A percentile compares a stretch with the other conserved stretches of the same genome.
phyloP scores from a whole-genome alignment of 2,329 filamentous ascomycete species.

The Aspergillus amoenus region DNA sequence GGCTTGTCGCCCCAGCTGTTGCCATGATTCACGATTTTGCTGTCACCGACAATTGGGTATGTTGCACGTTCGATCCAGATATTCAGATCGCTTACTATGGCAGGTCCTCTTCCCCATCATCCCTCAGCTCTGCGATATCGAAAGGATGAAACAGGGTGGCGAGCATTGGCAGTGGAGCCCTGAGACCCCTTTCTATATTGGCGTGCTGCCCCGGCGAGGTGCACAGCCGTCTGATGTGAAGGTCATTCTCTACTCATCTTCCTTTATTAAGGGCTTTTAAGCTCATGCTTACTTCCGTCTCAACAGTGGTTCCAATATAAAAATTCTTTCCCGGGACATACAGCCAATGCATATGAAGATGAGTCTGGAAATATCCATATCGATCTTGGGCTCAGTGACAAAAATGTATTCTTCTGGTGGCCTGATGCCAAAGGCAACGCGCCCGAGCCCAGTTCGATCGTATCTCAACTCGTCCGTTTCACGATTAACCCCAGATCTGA shows the following conservation, averaged over 20 bases:
- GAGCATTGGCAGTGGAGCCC: slow-evolving; percentile 44
- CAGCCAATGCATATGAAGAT: slow-evolving; percentile 39
- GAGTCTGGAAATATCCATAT: no score
- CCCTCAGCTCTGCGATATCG: slow-evolving; percentile 35
- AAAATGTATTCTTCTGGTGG: slow-evolving; percentile 47
- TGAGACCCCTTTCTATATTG: slow-evolving; percentile 29
- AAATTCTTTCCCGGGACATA: slow-evolving; percentile 39
- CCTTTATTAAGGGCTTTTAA: no score
- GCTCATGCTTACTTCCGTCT: no score
- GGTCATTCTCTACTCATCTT: no score
- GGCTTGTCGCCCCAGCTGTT: slow-evolving; percentile 39
- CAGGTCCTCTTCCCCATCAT: slow-evolving; percentile 40
- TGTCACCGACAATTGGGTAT: slow-evolving; percentile 40
- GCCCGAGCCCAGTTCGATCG: slow-evolving; percentile 30
- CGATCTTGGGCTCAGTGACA: slow-evolving; percentile 37
- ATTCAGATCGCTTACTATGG: no score
- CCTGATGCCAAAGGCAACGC: slow-evolving; percentile 38
- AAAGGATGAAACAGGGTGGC: slow-evolving; percentile 39
- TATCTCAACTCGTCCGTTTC: slow-evolving; percentile 25
- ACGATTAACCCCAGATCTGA: slow-evolving; percentile 24
- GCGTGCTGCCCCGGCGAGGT: slow-evolving; percentile 25
- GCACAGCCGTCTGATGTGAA: slow-evolving; percentile 33
- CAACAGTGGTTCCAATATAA: slow-evolving; percentile 42
- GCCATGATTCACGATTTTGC: slow-evolving; percentile 46
- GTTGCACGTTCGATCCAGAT: no score